Conservation (phyloP, 441 rosid species). For the Capsella rubella region DNA sequence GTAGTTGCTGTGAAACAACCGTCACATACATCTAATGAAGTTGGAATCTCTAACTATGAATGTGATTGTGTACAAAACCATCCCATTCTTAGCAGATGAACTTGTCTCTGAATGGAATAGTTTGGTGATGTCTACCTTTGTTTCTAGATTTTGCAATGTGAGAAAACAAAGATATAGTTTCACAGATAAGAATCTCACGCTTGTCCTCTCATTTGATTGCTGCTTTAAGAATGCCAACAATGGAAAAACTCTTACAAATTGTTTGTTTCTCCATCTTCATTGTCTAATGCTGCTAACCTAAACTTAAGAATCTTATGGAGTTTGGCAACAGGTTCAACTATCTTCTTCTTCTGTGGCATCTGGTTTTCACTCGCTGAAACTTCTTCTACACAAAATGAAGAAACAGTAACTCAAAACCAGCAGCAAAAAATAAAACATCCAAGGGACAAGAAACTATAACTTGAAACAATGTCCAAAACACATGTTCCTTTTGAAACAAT, state of each 20-base stretch:
- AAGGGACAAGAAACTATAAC: background rate
- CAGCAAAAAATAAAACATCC: background rate
- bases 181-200: background rate
- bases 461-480: background rate
- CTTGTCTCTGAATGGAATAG: too few relatives aligned
- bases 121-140: too few relatives aligned
- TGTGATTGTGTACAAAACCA: too few relatives aligned
- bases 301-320: conserved; percentile 75
- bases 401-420: background rate
- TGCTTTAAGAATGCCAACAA: too few relatives aligned
- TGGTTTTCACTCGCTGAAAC: conserved; percentile 46
- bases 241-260: conserved; percentile 15
- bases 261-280: conserved; percentile 39
- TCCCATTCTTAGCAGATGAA: too few relatives aligned
- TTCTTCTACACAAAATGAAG: conserved; percentile 42
- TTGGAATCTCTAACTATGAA: too few relatives aligned
- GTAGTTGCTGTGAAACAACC: too few relatives aligned
- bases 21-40: too few relatives aligned
- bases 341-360: conserved; percentile 59
- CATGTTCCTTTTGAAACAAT: background rate
- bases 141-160: too few relatives aligned
- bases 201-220: too few relatives aligned
- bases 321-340: conserved; percentile 63
- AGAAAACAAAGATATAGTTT: too few relatives aligned
- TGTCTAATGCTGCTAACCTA: conserved; percentile 49